Base-by-base conservation (phyloP, 495 filamentous ascomycete genomes). In the Aspergillus wentii region DNA sequence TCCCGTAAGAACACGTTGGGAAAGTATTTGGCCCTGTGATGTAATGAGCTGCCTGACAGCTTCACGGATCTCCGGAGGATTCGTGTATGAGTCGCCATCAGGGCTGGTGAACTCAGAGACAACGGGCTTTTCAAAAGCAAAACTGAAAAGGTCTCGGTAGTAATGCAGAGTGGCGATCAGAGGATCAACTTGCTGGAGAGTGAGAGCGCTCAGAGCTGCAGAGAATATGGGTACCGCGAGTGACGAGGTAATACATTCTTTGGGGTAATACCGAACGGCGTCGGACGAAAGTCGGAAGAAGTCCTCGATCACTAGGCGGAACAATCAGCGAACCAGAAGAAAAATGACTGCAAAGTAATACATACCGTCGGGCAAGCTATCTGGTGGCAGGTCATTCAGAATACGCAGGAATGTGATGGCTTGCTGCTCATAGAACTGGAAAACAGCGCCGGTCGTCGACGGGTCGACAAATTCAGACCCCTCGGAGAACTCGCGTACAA, bases 251-350 rank as follows among this genome's bases (percentile, higher is more conserved):
- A 97, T 82, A 28, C 88, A 75, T 41, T 82, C 80, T 46, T 85
- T 74, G 25, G 94, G 86, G 56, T 94, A 94, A 64, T 89, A 99
- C 43, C 95, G 82, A 13, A 95, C 73, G 15, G 88, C 88, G 62
- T 97, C 90, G 9, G 84, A 80, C 4, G 87, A 78, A 10, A 99
- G 76, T 18, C 92, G 88, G 73, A 92, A 99, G 67, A 95, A 99
- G 56, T 99, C 92, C 64, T 99, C 92, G 51, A 96, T 97, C 37
- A 99, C 88, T 81, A n/a, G n/a, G n/a, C n/a, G 39, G 3, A 25
- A n/a, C 3, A 43, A 33, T 26, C 27, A 40, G 23, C 21, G 5
- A 11, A 14, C 22, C 8, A 20, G 5, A 9, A 17, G 5, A 35
- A 16, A 16, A 14, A 25, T 13, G 23, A 40, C 5, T 32, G 14